Percentiles rank a stretch among this genome's conserved stretches.
Conservation (phyloP, 2,329 filamentous ascomycete genomes). For the Drechmeria coniospora region DNA sequence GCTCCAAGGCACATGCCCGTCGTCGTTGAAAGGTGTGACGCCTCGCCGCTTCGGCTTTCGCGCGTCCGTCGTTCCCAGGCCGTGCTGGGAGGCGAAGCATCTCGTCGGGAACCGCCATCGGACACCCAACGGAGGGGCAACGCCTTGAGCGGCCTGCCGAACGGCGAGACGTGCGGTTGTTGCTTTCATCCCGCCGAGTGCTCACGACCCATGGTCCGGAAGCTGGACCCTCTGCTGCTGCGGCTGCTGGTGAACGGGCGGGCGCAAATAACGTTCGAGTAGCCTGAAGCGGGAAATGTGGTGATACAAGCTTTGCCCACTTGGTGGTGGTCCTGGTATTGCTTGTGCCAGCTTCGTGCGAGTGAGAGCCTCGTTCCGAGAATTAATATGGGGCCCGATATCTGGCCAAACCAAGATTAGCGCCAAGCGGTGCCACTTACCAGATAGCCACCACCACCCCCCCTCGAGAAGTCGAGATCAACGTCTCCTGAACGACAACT, state of each 20-base stretch:
- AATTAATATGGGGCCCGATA: slow-evolving; percentile 12
- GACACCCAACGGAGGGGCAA: slow-evolving; percentile 13
- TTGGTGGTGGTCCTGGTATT: no score
- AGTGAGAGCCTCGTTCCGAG: no score
- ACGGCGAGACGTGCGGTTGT: slow-evolving; percentile 19
- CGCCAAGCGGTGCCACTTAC: slow-evolving; percentile 27
- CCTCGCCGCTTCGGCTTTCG: slow-evolving; percentile 42
- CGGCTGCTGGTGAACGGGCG: neutral
- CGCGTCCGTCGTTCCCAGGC: slow-evolving; percentile 18
- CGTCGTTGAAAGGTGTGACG: slow-evolving; percentile 75
- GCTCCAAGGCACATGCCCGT: slow-evolving; percentile 67
- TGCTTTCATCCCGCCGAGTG: slow-evolving; percentile 31
- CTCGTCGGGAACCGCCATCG: slow-evolving; percentile 26
- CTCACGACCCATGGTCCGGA: slow-evolving; percentile 19
- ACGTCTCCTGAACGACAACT: slow-evolving; percentile 22
- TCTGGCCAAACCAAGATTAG: slow-evolving; percentile 18
- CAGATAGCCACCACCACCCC: slow-evolving; percentile 14
- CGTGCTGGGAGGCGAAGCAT: slow-evolving; percentile 44
- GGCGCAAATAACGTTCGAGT: no score
- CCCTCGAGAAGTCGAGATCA: no score
- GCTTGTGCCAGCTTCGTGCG: no score
- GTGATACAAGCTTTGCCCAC: no score
- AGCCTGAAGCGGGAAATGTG: no score
- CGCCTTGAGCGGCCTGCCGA: slow-evolving; percentile 16
- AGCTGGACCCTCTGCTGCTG: slow-evolving; percentile 5